Evolutionary conservation across 495 filamentous ascomycete genomes (phyloP).

Genomic region (Lepraria neglecta): DNA sequence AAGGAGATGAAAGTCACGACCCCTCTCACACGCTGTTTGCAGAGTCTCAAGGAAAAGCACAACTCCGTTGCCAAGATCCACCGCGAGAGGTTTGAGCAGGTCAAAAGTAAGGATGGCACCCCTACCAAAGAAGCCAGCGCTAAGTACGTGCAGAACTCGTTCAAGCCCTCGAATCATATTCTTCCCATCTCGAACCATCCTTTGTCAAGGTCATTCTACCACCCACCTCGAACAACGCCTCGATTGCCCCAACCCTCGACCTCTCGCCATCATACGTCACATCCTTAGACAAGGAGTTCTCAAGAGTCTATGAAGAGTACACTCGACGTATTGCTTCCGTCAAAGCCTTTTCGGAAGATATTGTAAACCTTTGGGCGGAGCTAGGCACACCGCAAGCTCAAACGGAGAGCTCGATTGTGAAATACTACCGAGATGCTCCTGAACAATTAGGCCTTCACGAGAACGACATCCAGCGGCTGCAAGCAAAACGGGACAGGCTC

Average conservation of each 20-base stretch:
- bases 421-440: slow-evolving; percentile 79
- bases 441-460: slow-evolving; percentile 90
- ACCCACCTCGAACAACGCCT: slow-evolving; percentile 65
- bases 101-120: slow-evolving; percentile 63
- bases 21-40: slow-evolving; percentile 72
- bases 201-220: slow-evolving; percentile 78
- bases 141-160: slow-evolving; percentile 64
- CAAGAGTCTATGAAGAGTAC: slow-evolving; percentile 91
- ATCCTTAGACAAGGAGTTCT: slow-evolving; percentile 82
- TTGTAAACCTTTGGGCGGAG: slow-evolving; percentile 92
- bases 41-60: slow-evolving; percentile 78
- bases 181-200: slow-evolving; percentile 81
- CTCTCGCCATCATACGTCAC: slow-evolving; percentile 84
- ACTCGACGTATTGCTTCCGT: slow-evolving; percentile 69
- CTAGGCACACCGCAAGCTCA: slow-evolving; percentile 87
- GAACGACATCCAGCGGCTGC: slow-evolving; percentile 69
- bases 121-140: slow-evolving; percentile 25
- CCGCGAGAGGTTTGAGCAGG: slow-evolving; percentile 83
- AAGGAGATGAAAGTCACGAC: slow-evolving; percentile 67
- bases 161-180: slow-evolving; percentile 88
- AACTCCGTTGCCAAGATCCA: slow-evolving; percentile 70
- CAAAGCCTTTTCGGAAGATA: slow-evolving; percentile 68
- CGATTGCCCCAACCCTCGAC: slow-evolving; percentile 75
- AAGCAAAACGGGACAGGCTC: slow-evolving; percentile 69
- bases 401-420: slow-evolving; percentile 79